These are phyloP conservation scores for Clonostachys rhizophaga DNA, from an alignment of 2,329 filamentous ascomycete species.

Conservation along the genomic window DNA sequence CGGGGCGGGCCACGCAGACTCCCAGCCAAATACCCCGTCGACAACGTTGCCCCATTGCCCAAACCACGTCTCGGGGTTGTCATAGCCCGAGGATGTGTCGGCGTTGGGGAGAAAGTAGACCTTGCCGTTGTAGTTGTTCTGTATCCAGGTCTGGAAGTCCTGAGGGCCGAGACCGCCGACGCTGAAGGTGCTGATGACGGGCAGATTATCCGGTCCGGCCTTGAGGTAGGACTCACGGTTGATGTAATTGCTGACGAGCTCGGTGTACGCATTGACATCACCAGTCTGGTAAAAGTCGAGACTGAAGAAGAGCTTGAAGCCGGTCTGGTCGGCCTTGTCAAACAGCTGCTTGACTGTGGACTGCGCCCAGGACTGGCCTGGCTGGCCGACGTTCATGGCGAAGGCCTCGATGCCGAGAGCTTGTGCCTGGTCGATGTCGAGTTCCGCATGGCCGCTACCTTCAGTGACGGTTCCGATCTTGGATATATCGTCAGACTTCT, in stretches of 20 bases:
- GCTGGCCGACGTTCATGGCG: slow-evolving; percentile 17
- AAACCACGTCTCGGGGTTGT: not conserved
- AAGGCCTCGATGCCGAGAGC: slow-evolving; percentile 18
- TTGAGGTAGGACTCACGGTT: slow-evolving; percentile 2
- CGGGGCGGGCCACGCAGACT: slow-evolving; percentile 6
- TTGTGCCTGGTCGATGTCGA: slow-evolving; percentile 8
- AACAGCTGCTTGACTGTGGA: slow-evolving; percentile 3
- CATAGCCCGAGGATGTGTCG: slow-evolving; percentile 2
- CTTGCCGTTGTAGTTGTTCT: slow-evolving; percentile 1
- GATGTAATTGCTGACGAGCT: slow-evolving; percentile 1
- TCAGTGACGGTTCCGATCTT: slow-evolving; percentile 1
- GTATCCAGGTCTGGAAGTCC: not conserved
- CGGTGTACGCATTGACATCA: slow-evolving; percentile 2
- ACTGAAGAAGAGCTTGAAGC: slow-evolving; percentile 9
- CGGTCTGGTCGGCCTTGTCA: slow-evolving; percentile 1
- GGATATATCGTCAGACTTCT: not conserved
- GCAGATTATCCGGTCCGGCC: not conserved
- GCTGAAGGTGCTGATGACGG: slow-evolving; percentile 6
- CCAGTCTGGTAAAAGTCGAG: slow-evolving; percentile 3
- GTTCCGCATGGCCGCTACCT: slow-evolving; percentile 6
- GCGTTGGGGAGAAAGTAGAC: slow-evolving; percentile 6
- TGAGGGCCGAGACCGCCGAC: slow-evolving; percentile 1
- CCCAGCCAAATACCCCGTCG: slow-evolving; percentile 8
- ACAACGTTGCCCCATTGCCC: slow-evolving; percentile 4
- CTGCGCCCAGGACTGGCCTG: slow-evolving; percentile 1